These are phyloP conservation scores for Candida vaughaniae DNA, from an alignment of 805 yeast genomes.

Conservation along the genomic window DNA sequence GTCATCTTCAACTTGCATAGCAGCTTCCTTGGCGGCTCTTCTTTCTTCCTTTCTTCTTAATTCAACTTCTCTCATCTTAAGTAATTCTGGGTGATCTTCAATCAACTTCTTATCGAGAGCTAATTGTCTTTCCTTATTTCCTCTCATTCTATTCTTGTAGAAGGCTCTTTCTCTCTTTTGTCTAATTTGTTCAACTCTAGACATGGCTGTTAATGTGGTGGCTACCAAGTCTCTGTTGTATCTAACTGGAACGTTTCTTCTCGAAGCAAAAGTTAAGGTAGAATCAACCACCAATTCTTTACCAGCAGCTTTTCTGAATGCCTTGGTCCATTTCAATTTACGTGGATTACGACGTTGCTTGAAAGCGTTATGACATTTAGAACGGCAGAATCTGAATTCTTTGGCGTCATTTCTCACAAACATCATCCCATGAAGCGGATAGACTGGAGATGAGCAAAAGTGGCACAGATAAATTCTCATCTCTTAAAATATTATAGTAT, in stretches of 20 bases:
- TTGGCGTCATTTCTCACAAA: constrained; percentile 98
- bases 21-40: constrained; percentile 57
- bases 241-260: constrained; percentile 97
- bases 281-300: constrained; percentile 97
- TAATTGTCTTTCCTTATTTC: constrained; percentile 84
- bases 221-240: constrained; percentile 95
- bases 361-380: constrained; percentile 96
- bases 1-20: constrained; percentile 42
- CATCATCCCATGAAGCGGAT: constrained; percentile 83
- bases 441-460: constrained; percentile 96
- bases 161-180: constrained; percentile 95
- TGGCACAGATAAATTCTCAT: constrained; percentile 93
- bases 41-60: constrained; percentile 72
- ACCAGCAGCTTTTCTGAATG: constrained; percentile 98
- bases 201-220: constrained; percentile 92
- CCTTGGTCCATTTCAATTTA: constrained; percentile 97
- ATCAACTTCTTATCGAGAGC: constrained; percentile 86
- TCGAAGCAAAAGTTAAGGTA: constrained; percentile 91
- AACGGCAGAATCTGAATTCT: constrained; percentile 95
- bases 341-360: constrained; percentile 98
- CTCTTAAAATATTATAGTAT: too few species aligned
- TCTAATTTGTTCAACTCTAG: constrained; percentile 93
- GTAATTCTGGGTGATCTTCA: constrained; percentile 82
- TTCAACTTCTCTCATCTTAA: constrained; percentile 93
- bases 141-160: constrained; percentile 99